Evolutionary conservation across 805 yeast genomes (phyloP).

Genomic region (Cephaloascus fragrans): DNA sequence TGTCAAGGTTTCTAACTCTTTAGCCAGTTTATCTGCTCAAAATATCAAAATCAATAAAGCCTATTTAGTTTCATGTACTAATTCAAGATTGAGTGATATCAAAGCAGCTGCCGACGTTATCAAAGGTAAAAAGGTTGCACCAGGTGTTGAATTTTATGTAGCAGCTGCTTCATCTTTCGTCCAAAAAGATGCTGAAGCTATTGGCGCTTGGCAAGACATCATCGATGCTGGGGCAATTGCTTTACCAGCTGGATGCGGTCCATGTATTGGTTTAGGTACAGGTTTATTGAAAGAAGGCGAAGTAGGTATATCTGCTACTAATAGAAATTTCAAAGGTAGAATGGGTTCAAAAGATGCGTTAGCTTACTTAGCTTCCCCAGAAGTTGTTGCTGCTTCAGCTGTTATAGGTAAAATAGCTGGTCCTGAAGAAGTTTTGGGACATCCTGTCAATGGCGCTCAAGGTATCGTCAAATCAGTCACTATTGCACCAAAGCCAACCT

Average conservation of each 20-base stretch:
- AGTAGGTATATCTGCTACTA: conserved; percentile 96
- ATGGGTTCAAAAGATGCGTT: conserved; percentile 97
- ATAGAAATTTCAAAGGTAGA: conserved; percentile 97
- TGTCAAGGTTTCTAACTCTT: conserved; percentile 80
- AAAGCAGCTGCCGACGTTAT: conserved; percentile 90
- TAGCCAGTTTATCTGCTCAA: conserved; percentile 62
- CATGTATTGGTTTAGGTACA: conserved; percentile 95
- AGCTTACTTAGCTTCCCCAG: conserved; percentile 95
- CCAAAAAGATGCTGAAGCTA: conserved; percentile 82
- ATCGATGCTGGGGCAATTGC: conserved; percentile 91
- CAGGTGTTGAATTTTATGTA: conserved; percentile 88
- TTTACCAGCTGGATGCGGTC: conserved; percentile 98
- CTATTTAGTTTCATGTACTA: conserved; percentile 95
- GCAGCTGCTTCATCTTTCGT: conserved; percentile 96
- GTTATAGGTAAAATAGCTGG: conserved; percentile 89
- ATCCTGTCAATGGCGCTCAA: conserved; percentile 33
- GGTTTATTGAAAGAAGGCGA: conserved; percentile 93
- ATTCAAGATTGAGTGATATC: conserved; percentile 86
- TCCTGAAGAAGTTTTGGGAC: conserved; percentile 75
- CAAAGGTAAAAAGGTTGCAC: conserved; percentile 72
- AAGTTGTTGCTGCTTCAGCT: conserved; percentile 97
- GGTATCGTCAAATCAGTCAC: conserved; percentile 37
- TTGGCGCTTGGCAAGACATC: conserved; percentile 88
- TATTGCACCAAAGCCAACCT: conserved; percentile 9
- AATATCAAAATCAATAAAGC: conserved; percentile 84